Percentiles rank a stretch among this genome's conserved stretches.
phyloP scores from a whole-genome alignment of 1,284 basidiomycete genomes.

The Vanrija sp. region DNA sequence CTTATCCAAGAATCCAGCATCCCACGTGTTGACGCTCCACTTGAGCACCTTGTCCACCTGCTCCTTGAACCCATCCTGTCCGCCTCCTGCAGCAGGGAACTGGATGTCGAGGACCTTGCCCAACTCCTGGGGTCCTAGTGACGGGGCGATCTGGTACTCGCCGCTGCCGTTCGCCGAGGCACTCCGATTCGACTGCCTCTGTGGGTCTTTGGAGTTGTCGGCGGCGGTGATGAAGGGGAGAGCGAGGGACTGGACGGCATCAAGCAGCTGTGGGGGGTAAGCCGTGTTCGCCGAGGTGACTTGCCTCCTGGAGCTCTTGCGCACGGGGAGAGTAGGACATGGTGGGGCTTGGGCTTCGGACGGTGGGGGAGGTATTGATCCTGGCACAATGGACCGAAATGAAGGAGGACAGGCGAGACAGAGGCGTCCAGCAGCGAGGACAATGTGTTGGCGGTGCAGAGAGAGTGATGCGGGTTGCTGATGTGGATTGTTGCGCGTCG shows the following conservation, averaged over 20 bases:
- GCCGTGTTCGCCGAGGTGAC: neutral
- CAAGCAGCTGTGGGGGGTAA: conserved; percentile 14
- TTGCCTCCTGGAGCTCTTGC: neutral
- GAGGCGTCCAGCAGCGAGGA: too few relatives aligned
- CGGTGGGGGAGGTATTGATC: too few relatives aligned
- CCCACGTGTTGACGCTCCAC: conserved; percentile 33
- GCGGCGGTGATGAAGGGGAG: conserved; percentile 17
- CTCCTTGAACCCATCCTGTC: conserved; percentile 18
- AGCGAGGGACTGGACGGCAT: conserved; percentile 17
- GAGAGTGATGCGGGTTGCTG: too few relatives aligned
- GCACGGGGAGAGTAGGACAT: neutral
- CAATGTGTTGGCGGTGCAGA: too few relatives aligned
- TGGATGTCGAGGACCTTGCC: conserved; percentile 10
- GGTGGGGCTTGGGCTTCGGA: too few relatives aligned
- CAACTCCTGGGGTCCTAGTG: conserved; percentile 11
- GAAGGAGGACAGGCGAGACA: too few relatives aligned
- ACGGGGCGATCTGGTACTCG: neutral
- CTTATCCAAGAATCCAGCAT: conserved; percentile 40
- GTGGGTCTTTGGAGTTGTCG: conserved; percentile 1
- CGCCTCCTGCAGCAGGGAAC: conserved; percentile 10
- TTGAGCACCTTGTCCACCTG: conserved; percentile 22
- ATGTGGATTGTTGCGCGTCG: too few relatives aligned
- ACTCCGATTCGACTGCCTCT: neutral
- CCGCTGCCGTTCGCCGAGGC: neutral
- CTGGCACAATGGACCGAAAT: too few relatives aligned